Percentiles rank a stretch among this genome's conserved stretches.
These are phyloP conservation scores for Magnusiomyces sp. DNA, from an alignment of 1,139 yeast genomes.

Conservation along the genomic window DNA sequence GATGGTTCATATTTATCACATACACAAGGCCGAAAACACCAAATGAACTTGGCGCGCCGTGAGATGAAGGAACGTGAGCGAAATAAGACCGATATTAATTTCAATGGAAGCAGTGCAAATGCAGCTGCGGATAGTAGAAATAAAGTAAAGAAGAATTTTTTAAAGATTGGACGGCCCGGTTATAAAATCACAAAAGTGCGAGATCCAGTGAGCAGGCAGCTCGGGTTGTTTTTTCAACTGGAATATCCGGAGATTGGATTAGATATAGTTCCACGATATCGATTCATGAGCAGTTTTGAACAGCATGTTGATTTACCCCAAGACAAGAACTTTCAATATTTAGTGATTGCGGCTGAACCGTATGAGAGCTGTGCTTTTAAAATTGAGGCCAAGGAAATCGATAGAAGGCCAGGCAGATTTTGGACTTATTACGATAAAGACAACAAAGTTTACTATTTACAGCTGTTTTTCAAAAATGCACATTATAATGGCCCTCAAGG, in stretches of 20 bases:
- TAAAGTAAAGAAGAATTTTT: conserved; percentile 31
- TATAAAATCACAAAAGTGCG: conserved; percentile 59
- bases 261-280: conserved; percentile 48
- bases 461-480: conserved; percentile 46
- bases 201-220: conserved; percentile 46
- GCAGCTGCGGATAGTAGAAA: conserved; percentile 14
- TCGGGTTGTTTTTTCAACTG: conserved; percentile 56
- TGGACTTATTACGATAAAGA: conserved; percentile 73
- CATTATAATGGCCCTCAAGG: too few relatives aligned
- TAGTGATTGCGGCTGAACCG: conserved; percentile 77
- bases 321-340: conserved; percentile 47
- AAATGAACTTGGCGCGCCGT: conserved; percentile 54
- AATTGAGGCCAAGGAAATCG: conserved; percentile 53
- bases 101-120: conserved; percentile 14
- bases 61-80: conserved; percentile 28
- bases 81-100: conserved; percentile 10
- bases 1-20: conserved; percentile 76
- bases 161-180: conserved; percentile 64
- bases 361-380: conserved; percentile 69
- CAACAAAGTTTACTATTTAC: conserved; percentile 58
- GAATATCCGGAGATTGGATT: conserved; percentile 45
- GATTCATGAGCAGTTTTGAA: conserved; percentile 71
- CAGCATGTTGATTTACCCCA: conserved; percentile 40
- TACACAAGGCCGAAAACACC: conserved; percentile 72
- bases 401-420: conserved; percentile 39